phyloP scores from a whole-genome alignment of 495 filamentous ascomycete species.

The Staphylotrichum tortipilum region DNA sequence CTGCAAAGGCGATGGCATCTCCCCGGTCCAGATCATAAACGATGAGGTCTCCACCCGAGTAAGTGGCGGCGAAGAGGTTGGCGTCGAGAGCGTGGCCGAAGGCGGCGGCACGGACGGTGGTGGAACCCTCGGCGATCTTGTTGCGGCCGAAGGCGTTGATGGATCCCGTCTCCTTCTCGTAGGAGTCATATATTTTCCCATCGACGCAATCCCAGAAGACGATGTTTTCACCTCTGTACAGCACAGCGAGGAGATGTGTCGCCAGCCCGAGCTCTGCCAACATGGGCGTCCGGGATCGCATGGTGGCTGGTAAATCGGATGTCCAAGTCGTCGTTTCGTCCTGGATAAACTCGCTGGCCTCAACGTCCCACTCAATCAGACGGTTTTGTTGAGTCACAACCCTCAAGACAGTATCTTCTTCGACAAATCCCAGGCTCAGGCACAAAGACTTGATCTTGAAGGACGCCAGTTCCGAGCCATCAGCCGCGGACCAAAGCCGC shows the following conservation, averaged over 20 bases:
- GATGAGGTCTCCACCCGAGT: neutral
- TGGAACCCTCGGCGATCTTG: neutral
- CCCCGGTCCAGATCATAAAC: neutral
- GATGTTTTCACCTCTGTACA: neutral
- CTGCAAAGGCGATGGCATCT: neutral
- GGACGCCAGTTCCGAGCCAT: slow-evolving; percentile 7
- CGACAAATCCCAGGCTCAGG: slow-evolving; percentile 11
- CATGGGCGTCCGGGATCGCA: slow-evolving; percentile 11
- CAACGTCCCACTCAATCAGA: slow-evolving; percentile 20
- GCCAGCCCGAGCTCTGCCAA: slow-evolving; percentile 10
- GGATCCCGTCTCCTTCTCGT: neutral
- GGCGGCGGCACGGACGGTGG: neutral
- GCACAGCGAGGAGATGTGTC: slow-evolving; percentile 16
- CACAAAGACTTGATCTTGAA: slow-evolving; percentile 13
- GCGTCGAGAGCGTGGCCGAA: neutral
- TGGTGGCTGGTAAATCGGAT: slow-evolving; percentile 10
- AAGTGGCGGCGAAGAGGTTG: neutral
- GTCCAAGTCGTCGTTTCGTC: slow-evolving; percentile 17
- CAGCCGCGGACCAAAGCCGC: slow-evolving; percentile 18
- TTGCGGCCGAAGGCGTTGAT: neutral
- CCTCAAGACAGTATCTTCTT: slow-evolving; percentile 17
- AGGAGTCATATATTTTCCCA: neutral
- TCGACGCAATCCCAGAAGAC: slow-evolving; percentile 1
- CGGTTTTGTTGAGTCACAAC: slow-evolving; percentile 13
- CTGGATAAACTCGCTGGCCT: neutral